Evolutionary conservation across 1,284 basidiomycete species (phyloP).

Genomic region (Rhodofomes roseus): DNA sequence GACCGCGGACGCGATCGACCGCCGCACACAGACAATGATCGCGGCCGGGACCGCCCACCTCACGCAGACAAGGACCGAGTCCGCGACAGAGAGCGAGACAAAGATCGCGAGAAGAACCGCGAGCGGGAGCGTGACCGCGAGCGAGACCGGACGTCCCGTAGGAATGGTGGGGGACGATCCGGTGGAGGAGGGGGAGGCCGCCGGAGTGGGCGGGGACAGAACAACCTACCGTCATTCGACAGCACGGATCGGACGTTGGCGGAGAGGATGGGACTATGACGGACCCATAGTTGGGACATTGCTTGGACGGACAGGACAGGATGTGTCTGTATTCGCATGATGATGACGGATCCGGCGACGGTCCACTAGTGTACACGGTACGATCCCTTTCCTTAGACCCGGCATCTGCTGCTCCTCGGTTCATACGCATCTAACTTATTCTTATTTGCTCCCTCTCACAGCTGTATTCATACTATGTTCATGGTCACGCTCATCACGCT

Average conservation of each 20-base stretch:
- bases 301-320: slow-evolving; percentile 4
- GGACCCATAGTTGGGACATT: slow-evolving; percentile 17
- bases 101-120: slow-evolving; percentile 25
- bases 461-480: slow-evolving; percentile 31
- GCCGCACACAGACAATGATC: slow-evolving; percentile 21
- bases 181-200: slow-evolving; percentile 31
- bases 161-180: slow-evolving; percentile 24
- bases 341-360: slow-evolving; percentile 4
- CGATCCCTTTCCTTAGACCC: slow-evolving; percentile 24
- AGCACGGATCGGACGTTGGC: slow-evolving; percentile 73
- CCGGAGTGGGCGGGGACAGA: slow-evolving; percentile 22
- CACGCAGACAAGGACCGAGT: slow-evolving; percentile 23
- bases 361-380: slow-evolving; percentile 44
- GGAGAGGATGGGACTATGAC: slow-evolving; percentile 67
- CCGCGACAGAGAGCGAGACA: slow-evolving; percentile 30
- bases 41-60: slow-evolving; percentile 25
- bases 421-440: slow-evolving; percentile 26
- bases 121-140: slow-evolving; percentile 25
- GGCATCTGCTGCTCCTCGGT: slow-evolving; percentile 17
- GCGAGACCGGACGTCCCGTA: slow-evolving; percentile 22
- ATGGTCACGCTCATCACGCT: slow-evolving; percentile 19
- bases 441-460: slow-evolving; percentile 21
- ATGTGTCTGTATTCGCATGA: slow-evolving; percentile 17
- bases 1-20: slow-evolving; percentile 29
- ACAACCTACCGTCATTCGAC: slow-evolving; percentile 19